Conservation (phyloP, 2,329 filamentous ascomycete species). For the Cladosporium sp. region DNA sequence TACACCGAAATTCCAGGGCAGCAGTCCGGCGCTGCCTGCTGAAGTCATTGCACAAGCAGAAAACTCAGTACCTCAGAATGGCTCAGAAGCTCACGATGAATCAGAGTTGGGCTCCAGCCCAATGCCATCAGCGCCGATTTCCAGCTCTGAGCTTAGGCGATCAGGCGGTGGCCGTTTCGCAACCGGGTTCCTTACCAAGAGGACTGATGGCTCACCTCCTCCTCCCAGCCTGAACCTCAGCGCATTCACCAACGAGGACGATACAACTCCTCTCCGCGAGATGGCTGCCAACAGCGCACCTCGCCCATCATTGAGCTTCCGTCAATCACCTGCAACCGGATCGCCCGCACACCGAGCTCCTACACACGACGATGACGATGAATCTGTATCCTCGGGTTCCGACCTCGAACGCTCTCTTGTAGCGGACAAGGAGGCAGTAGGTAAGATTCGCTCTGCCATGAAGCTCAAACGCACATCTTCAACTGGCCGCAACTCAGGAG, state of each 20-base stretch:
- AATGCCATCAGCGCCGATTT: slow-evolving; percentile 56
- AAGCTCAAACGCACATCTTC: slow-evolving; percentile 45
- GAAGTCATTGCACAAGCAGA: slow-evolving; percentile 34
- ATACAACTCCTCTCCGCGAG: slow-evolving; percentile 49
- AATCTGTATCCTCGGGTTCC: slow-evolving; percentile 26
- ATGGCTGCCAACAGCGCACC: slow-evolving; percentile 45
- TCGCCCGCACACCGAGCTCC: background rate
- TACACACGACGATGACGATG: slow-evolving; percentile 38
- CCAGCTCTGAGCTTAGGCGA: slow-evolving; percentile 60
- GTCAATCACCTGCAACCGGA: slow-evolving; percentile 29
- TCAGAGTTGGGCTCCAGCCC: slow-evolving; percentile 52
- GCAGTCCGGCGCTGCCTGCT: slow-evolving; percentile 51
- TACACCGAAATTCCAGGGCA: slow-evolving; percentile 67
- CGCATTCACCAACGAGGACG: slow-evolving; percentile 58
- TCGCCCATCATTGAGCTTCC: slow-evolving; percentile 45
- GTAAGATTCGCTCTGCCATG: slow-evolving; percentile 49
- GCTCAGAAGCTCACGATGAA: background rate
- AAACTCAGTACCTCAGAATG: background rate
- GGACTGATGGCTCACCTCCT: slow-evolving; percentile 54
- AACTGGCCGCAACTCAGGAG: slow-evolving; percentile 37
- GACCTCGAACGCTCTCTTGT: slow-evolving; percentile 29
- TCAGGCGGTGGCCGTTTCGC: slow-evolving; percentile 67
- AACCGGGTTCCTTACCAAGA: slow-evolving; percentile 78
- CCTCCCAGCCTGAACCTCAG: slow-evolving; percentile 59
- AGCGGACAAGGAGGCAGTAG: slow-evolving; percentile 30